A percentile compares a stretch with the other conserved stretches of the same genome.
phyloP scores from a whole-genome alignment of 345 rosid genomes.

The Brassica cretica region DNA sequence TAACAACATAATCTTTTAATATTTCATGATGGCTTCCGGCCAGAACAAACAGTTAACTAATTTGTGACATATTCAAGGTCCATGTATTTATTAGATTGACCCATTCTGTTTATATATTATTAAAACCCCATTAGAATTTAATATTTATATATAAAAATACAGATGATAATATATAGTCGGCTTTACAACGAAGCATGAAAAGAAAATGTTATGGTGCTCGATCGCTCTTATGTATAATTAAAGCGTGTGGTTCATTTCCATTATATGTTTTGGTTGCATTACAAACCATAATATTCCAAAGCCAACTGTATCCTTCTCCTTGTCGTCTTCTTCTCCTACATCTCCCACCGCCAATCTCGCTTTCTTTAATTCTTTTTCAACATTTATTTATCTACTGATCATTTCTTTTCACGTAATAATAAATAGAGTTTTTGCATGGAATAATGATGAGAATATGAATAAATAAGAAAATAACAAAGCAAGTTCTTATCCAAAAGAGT shows the following conservation, averaged over 20 bases:
- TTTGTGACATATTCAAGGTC: slow-evolving; percentile 24
- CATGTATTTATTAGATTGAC: slow-evolving; percentile 37
- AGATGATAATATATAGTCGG: slow-evolving; percentile 35
- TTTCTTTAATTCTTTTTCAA: not conserved
- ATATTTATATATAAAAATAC: not conserved
- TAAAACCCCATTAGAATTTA: not conserved
- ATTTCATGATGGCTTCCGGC: slow-evolving; percentile 16
- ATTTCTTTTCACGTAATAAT: not conserved
- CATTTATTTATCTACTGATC: slow-evolving; percentile 23
- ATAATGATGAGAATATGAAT: not conserved
- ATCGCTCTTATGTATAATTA: slow-evolving; percentile 33
- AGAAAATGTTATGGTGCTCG: slow-evolving; percentile 41
- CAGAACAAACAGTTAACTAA: slow-evolving; percentile 27
- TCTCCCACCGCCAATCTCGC: slow-evolving; percentile 54
- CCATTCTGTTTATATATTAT: slow-evolving; percentile 17
- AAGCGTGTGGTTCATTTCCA: slow-evolving; percentile 38
- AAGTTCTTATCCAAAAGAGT: not conserved
- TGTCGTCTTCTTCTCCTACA: slow-evolving; percentile 14
- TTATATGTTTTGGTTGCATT: slow-evolving; percentile 40
- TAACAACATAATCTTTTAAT: slow-evolving; percentile 12
- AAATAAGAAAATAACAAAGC: not conserved
- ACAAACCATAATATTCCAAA: slow-evolving; percentile 54
- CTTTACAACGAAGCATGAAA: slow-evolving; percentile 41
- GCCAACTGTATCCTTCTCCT: slow-evolving; percentile 56
- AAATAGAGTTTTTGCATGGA: not conserved